Base-by-base conservation (phyloP, 2,329 filamentous ascomycete species). In the Gyromitra esculenta region DNA sequence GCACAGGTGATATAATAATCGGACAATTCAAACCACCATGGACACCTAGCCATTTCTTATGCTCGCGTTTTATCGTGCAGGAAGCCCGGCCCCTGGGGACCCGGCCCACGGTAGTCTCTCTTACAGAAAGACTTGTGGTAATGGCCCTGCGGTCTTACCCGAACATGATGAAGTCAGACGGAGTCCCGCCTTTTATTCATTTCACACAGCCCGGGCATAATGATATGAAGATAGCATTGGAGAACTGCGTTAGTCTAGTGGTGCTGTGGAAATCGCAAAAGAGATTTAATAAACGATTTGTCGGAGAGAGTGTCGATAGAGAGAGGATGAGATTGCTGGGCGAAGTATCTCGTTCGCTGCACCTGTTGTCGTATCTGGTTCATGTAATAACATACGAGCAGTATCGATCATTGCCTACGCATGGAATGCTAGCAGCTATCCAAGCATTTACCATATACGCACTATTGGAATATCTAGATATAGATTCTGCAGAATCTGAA, bases 241-340 rank as follows among this genome's bases (percentile, higher is more conserved):
- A 68, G 15, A 67, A 67, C 13, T 62, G 54, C 18, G 21, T 63
- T 21, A 62, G 67, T 43, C 11, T 70, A 9, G 25, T 18, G 21
- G 18, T 62, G 35, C 48, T 73, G 35, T 73, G 70, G 70, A 73
- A 60, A 41, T 73, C 41, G 11, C 63, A 73, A 54, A 60, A 41
- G 35, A 21, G 1, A 3, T 68, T 68, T 45, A 62, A 60, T 18
- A 50, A 18, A 18, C 56, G 45, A 18, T 73, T 62, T 73, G n/a
- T 50, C 21, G 2, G 15, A n/a, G 54, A 68, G 21, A 52, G 60
- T 52, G 8, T 68, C 11, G 31, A 59, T 35, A 63, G 50, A 45
- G 48, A 73, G 52, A 52, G 54, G 13, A 6, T 21, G 11, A 67
- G 43, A 5, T 11, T 66, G 18, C 21, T 62, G 9, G 1, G 5